Conservation (phyloP, 1,284 basidiomycete species). For the Agaricales sp. region DNA sequence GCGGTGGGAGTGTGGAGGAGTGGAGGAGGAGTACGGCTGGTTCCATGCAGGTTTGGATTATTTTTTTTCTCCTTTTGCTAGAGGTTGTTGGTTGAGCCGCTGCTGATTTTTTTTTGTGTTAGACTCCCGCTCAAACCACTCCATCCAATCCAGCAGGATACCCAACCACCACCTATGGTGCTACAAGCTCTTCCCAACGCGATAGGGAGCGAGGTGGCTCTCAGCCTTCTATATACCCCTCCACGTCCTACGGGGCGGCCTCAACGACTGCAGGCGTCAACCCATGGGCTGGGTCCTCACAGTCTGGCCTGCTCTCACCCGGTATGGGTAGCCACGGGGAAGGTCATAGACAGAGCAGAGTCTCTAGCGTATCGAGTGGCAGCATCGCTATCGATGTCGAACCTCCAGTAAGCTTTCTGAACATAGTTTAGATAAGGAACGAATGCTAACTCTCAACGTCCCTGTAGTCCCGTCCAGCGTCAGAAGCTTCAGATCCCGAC, state of each 20-base stretch:
- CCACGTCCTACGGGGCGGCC: neutral
- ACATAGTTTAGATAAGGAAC: neutral
- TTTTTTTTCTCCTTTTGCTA: neutral
- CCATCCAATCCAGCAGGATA: neutral
- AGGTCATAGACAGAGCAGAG: neutral
- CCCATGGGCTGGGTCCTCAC: neutral
- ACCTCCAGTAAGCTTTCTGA: neutral
- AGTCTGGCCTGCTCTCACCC: neutral
- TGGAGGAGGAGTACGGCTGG: conserved; percentile 1
- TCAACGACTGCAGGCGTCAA: neutral
- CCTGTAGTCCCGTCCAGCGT: neutral
- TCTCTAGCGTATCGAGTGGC: neutral
- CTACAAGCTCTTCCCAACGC: neutral
- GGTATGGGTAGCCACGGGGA: neutral
- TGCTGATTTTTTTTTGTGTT: too few species aligned
- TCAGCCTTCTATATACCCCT: neutral
- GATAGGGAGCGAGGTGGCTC: too few species aligned
- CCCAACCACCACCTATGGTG: neutral
- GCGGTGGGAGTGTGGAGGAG: neutral
- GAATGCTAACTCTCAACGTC: neutral
- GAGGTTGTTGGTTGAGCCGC: too few species aligned
- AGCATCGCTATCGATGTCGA: neutral
- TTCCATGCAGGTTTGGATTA: neutral
- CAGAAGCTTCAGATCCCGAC: neutral
- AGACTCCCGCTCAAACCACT: neutral